A percentile compares a stretch with the other conserved stretches of the same genome.
Evolutionary conservation across 345 rosid species (phyloP).

Genomic region (Aurinia saxatilis): DNA sequence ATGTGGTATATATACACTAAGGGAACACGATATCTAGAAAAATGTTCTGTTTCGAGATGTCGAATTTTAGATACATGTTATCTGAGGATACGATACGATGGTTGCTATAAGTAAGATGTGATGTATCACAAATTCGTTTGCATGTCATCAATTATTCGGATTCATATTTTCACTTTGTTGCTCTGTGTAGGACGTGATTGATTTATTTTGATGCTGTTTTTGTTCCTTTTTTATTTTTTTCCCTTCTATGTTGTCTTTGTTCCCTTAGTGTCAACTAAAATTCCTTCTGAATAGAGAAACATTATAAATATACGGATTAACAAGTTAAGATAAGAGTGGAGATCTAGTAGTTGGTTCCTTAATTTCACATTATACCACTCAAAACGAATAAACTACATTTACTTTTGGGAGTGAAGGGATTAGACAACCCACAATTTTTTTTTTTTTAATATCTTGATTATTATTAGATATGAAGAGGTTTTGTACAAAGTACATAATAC

Average conservation of each 20-base stretch:
- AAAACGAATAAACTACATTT: neutral
- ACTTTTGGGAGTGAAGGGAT: neutral
- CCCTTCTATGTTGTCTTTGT: neutral
- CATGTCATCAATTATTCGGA: slow-evolving; percentile 1
- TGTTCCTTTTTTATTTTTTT: no score
- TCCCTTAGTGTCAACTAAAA: slow-evolving; percentile 12
- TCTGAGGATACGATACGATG: slow-evolving; percentile 10
- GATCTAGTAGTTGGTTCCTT: slow-evolving; percentile 1
- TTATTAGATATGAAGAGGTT: no score
- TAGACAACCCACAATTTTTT: neutral
- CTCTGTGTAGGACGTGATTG: slow-evolving; percentile 14
- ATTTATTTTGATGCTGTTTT: neutral
- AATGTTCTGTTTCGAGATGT: slow-evolving; percentile 3
- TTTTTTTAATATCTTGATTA: no score
- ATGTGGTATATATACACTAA: slow-evolving; percentile 4
- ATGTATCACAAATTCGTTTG: neutral
- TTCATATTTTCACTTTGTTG: neutral
- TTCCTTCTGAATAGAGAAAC: slow-evolving; percentile 14
- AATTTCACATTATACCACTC: neutral
- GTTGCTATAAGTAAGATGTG: slow-evolving; percentile 18
- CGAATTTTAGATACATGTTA: slow-evolving; percentile 4
- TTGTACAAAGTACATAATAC: no score
- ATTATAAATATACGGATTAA: neutral
- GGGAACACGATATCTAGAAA: slow-evolving; percentile 19
- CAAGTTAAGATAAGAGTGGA: neutral